phyloP scores from a whole-genome alignment of 2,329 filamentous ascomycete genomes.

The Fusarium tupiense region DNA sequence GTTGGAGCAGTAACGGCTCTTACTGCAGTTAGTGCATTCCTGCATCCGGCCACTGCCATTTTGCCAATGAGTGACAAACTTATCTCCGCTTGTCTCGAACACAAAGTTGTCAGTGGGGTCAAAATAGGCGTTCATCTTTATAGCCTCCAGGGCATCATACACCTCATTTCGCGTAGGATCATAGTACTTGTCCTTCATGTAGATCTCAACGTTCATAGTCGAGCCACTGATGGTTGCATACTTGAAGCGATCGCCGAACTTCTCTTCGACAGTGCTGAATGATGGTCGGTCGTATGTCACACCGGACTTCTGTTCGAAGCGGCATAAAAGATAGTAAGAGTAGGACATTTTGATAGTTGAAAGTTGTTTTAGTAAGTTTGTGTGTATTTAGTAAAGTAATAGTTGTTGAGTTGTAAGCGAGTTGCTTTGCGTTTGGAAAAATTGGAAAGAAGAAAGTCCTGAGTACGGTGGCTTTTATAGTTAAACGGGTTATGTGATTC shows the following conservation, averaged over 20 bases:
- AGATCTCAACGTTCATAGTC: neutral
- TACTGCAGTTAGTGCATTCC: neutral
- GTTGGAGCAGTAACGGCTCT: neutral
- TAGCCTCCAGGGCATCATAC: neutral
- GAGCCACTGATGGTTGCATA: neutral
- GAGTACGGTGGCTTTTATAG: neutral
- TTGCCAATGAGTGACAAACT: neutral
- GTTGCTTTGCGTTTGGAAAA: neutral
- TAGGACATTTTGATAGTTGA: neutral
- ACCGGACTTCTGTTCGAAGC: neutral
- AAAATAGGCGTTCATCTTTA: neutral
- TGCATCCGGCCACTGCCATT: neutral
- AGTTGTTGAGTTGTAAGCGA: neutral
- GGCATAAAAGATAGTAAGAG: neutral
- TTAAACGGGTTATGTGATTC: neutral
- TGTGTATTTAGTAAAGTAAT: neutral
- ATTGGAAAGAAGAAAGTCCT: neutral
- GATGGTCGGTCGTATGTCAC: neutral
- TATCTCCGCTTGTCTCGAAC: neutral
- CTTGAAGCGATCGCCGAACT: neutral
- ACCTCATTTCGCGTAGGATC: neutral
- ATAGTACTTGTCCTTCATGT: neutral
- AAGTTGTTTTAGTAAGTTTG: neutral
- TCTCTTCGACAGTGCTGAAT: neutral
- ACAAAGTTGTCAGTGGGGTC: neutral